Conservation (phyloP, 1,284 basidiomycete genomes). For the Pseudozyma hubeiensis region DNA sequence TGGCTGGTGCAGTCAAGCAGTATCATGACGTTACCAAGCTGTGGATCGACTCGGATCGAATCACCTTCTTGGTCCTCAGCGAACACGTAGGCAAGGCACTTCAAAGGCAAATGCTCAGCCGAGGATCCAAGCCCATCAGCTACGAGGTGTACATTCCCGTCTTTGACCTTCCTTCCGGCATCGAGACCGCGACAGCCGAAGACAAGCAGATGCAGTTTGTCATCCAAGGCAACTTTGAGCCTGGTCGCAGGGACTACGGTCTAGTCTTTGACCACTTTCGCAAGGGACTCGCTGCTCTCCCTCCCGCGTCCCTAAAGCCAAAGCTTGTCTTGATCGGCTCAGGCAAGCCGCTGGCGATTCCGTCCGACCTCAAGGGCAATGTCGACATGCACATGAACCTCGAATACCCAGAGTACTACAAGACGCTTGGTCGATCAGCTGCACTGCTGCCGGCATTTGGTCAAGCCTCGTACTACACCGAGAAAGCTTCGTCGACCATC, state of each 20-base stretch:
- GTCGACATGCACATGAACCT: constrained; percentile 13
- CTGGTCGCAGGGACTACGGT: constrained; percentile 3
- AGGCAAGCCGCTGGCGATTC: constrained; percentile 3
- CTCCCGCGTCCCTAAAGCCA: not conserved
- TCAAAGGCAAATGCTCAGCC: not conserved
- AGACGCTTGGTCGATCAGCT: constrained; percentile 2
- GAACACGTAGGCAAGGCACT: constrained; percentile 11
- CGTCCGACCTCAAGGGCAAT: not conserved
- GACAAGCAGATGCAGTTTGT: constrained; percentile 10
- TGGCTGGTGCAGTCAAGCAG: not conserved
- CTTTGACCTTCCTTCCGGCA: constrained; percentile 2
- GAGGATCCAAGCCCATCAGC: constrained; percentile 7
- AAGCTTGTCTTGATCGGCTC: constrained; percentile 11
- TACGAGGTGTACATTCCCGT: constrained; percentile 10
- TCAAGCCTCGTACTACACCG: not conserved
- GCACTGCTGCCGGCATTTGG: constrained; percentile 7
- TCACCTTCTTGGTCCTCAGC: constrained; percentile 15
- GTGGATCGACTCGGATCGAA: constrained; percentile 8
- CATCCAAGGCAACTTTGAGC: constrained; percentile 9
- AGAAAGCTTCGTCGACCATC: constrained; percentile 13
- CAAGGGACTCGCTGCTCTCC: constrained; percentile 2
- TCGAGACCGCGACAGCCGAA: constrained; percentile 1
- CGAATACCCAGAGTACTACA: constrained; percentile 16
- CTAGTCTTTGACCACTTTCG: constrained; percentile 4
- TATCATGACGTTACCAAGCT: constrained; percentile 3